Evolutionary conservation across 257 asterid species (phyloP), one percentile per base, ranked within the genome.

Genomic region (Paulownia fortunei): DNA sequence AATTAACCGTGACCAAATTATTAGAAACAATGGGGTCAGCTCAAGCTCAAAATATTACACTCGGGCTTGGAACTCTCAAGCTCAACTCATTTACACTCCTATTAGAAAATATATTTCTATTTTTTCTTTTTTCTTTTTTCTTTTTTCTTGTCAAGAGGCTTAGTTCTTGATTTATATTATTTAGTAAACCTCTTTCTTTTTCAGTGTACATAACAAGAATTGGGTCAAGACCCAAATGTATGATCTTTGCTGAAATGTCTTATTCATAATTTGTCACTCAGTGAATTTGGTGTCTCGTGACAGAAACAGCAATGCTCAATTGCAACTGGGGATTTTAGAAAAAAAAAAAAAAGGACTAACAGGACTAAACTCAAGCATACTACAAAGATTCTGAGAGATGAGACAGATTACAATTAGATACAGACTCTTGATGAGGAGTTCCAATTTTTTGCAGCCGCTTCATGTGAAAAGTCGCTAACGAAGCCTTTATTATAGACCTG

Each of bases 321-420:
- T 64, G 79, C 47, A 68, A 64, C 76, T 24, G 42, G 55, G 36
- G 60, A 30, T 34, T 27, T 32, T 9, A 65, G 21, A 32, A 62
- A 10, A 26, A 42, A 26, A 11, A 59, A 32, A 37, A 54, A 76
- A 44, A 10, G n/a, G n/a, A 55, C 63, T 59, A 81, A 69, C 4
- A 24, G 21, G 67, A 19, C 19, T 44, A 23, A 32, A 27, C 56
- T 59, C 67, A 70, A 74, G 62, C 76, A 76, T 72, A 49, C 85
- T 70, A 73, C 27, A 73, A 73, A 44, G 72, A 68, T 46, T 27
- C 78, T 1, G 32, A 79, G 60, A 56, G 54, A 76, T 21, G 56
- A 54, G 56, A 44, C 68, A 78, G 78, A 73, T 83, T 73, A 73
- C 83, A 83, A 85, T 81, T 79, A 72, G 82, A 77, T 80, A 88